A percentile compares a stretch with the other conserved stretches of the same genome.
These are phyloP conservation scores for Hansfordia pulvinata DNA, from an alignment of 2,329 filamentous ascomycete species.

Conservation along the genomic window DNA sequence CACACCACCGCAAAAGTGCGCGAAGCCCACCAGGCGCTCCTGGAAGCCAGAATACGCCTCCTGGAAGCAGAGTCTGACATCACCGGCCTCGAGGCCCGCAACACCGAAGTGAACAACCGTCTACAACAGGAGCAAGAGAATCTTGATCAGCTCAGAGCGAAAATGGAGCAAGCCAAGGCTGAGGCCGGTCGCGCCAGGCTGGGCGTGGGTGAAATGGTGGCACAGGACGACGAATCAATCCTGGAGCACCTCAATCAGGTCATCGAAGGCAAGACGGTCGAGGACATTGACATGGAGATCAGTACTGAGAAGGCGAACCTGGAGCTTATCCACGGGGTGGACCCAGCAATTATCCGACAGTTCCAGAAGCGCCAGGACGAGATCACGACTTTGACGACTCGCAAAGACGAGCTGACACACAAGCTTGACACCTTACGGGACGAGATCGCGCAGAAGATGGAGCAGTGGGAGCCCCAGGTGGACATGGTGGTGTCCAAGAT, in stretches of 20 bases:
- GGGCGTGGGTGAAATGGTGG: slow-evolving; percentile 19
- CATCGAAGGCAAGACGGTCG: slow-evolving; percentile 34
- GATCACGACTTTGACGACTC: slow-evolving; percentile 50
- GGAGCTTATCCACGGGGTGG: slow-evolving; percentile 66
- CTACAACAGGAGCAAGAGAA: slow-evolving; percentile 32
- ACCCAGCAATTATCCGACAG: slow-evolving; percentile 61
- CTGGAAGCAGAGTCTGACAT: slow-evolving; percentile 79
- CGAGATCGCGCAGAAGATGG: slow-evolving; percentile 52
- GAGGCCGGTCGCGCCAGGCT: slow-evolving; percentile 24
- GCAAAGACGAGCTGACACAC: slow-evolving; percentile 38
- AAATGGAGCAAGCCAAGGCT: slow-evolving; percentile 23
- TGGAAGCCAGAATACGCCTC: slow-evolving; percentile 56
- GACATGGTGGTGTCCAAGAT: slow-evolving; percentile 69
- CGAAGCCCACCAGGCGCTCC: slow-evolving; percentile 44
- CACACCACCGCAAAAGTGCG: slow-evolving; percentile 50
- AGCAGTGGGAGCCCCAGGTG: slow-evolving; percentile 70
- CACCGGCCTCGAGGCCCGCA: slow-evolving; percentile 51
- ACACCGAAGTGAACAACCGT: slow-evolving; percentile 39
- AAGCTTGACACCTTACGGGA: slow-evolving; percentile 40
- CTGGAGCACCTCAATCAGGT: slow-evolving; percentile 26
- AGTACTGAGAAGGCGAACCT: slow-evolving; percentile 61
- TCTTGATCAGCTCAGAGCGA: slow-evolving; percentile 21
- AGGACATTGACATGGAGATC: slow-evolving; percentile 61
- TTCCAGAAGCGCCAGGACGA: slow-evolving; percentile 60
- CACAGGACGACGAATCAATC: slow-evolving; percentile 22